Conservation (phyloP, 2,329 filamentous ascomycete genomes). For the Capronia americana region DNA sequence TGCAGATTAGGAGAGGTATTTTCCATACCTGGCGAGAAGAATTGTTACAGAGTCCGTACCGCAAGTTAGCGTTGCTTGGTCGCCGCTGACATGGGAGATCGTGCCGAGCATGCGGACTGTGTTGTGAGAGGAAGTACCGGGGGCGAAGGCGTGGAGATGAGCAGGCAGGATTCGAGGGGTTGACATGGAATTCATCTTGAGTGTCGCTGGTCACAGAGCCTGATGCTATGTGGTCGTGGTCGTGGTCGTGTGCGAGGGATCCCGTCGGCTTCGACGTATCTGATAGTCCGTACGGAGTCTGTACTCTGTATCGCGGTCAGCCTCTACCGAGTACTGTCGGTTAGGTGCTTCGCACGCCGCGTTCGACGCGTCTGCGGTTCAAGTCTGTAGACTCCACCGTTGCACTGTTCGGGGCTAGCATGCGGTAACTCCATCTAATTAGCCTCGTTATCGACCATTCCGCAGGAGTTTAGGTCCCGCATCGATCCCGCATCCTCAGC, state of each 20-base stretch:
- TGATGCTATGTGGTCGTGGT: background rate
- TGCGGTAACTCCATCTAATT: background rate
- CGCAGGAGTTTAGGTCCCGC: slow-evolving; percentile 2
- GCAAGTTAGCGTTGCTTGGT: slow-evolving; percentile 79
- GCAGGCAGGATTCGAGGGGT: slow-evolving; percentile 82
- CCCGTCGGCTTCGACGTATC: background rate
- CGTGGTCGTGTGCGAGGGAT: background rate
- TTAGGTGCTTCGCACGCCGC: slow-evolving; percentile 9
- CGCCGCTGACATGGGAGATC: slow-evolving; percentile 80
- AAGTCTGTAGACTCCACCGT: background rate
- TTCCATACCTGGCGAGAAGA: slow-evolving; percentile 65
- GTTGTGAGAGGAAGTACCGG: slow-evolving; percentile 57
- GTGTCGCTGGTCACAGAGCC: background rate
- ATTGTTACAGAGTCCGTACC: slow-evolving; percentile 73
- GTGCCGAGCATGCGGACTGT: slow-evolving; percentile 87
- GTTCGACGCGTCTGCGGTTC: slow-evolving; percentile 3
- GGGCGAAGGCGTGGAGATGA: slow-evolving; percentile 78
- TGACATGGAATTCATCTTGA: slow-evolving; percentile 58
- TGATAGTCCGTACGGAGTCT: background rate
- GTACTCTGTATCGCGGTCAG: background rate
- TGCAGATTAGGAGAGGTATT: background rate
- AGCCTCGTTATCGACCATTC: background rate
- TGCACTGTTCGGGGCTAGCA: background rate
- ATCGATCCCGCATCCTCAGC: slow-evolving; percentile 16
- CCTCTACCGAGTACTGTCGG: background rate